Base-by-base conservation (phyloP, 2,329 filamentous ascomycete genomes). In the Bipolaris sorokiniana region DNA sequence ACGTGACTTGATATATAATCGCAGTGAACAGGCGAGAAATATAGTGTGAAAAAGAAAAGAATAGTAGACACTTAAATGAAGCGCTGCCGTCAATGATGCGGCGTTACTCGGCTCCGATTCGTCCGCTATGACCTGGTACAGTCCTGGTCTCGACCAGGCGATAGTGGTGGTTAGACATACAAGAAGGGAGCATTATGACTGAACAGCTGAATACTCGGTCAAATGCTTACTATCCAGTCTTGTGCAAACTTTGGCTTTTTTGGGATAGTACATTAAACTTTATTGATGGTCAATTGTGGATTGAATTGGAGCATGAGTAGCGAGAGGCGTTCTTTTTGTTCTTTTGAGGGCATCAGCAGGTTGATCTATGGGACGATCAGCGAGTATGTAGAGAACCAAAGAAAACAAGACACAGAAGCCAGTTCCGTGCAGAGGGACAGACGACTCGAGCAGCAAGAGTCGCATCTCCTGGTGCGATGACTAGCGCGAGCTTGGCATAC, bases 21-120 rank as follows among this genome's bases (percentile, higher is more conserved):
- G 40, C 40, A 11, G 26, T 18, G 9, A 22, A 50, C 0, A 15
- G 10, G 15, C 15, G 7, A 16, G 33, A 5, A 18, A 37, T 5
- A 26, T 18, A 5, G 2, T 11, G 37, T 13, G 18, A 52, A 46
- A 7, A 23, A 15, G 3, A 28, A 16, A 16, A 16, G n/a, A 92
- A 97, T 15, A 47, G 31, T n/a, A 40, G 5, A 38, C 16, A 11
- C 31, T 10, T 38, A 2, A 7, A 42, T 48, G 20, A 16, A 41
- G 10, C 28, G n/a, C 31, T 11, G 2, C 9, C 44, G 37, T 15
- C 42, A 46, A 45, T 40, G 10, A 10, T 49, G 59, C 57, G 54
- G 58, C 51, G 48, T 62, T 53, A 44, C 41, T 49, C 51, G 23
- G 20, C 49, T 62, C 60, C 51, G 60, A 62, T 62, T 62, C 60